Conservation (phyloP, 768 basidiomycete genomes). For the Tulasnella sp. region DNA sequence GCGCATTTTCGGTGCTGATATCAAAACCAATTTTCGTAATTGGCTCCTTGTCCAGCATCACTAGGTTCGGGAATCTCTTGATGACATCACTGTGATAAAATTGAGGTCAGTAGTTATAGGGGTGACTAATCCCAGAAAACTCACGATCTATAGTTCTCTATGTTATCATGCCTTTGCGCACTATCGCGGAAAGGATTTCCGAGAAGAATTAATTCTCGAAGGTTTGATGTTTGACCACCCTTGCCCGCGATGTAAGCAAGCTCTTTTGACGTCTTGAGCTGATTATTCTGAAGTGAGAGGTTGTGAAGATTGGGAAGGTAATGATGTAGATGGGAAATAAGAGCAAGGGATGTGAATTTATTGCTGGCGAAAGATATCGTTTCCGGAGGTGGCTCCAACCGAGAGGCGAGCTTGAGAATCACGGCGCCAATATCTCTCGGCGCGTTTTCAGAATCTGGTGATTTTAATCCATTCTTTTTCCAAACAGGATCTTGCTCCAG, state of each 20-base stretch:
- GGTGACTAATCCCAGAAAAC: constrained; percentile 18
- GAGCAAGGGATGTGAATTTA: constrained; percentile 45
- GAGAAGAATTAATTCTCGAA: constrained; percentile 58
- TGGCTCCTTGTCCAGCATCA: constrained; percentile 72
- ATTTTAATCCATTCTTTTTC: constrained; percentile 51
- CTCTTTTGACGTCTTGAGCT: constrained; percentile 55
- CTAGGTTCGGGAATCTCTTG: constrained; percentile 65
- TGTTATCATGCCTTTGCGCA: constrained; percentile 43
- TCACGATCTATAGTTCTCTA: constrained; percentile 56
- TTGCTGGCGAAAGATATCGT: constrained; percentile 80
- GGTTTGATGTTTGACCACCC: constrained; percentile 40
- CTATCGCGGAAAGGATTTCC: constrained; percentile 64
- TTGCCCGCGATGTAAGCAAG: constrained; percentile 46
- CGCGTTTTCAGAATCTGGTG: constrained; percentile 57
- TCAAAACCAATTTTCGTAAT: constrained; percentile 72
- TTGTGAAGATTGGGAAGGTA: constrained; percentile 72
- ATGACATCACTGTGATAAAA: background rate
- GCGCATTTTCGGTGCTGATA: constrained; percentile 32
- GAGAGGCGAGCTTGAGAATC: constrained; percentile 75
- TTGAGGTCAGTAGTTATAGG: background rate
- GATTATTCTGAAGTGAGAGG: constrained; percentile 68
- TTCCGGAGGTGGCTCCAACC: constrained; percentile 59
- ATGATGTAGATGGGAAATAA: constrained; percentile 48
- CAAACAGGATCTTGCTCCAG: constrained; percentile 69
- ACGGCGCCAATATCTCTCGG: constrained; percentile 46